A percentile compares a stretch with the other conserved stretches of the same genome.
phyloP scores from a whole-genome alignment of 352 stramenopile species.

The Phytophthora pistaciae region DNA sequence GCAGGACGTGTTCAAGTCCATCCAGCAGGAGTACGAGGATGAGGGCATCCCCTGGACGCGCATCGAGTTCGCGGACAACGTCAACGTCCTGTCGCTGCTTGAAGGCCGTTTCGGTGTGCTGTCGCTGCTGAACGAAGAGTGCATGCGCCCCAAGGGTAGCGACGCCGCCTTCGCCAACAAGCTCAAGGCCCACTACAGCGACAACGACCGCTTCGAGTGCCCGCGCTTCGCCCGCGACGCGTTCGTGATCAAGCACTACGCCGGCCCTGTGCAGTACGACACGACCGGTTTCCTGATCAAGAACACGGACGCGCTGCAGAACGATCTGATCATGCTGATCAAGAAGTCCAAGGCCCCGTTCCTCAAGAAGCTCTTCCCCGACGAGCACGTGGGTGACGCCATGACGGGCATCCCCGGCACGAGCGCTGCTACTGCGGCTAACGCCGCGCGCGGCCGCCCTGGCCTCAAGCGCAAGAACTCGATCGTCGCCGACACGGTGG shows the following conservation, averaged over 20 bases:
- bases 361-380: conserved; percentile 82
- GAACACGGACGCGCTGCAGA: conserved; percentile 96
- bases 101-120: conserved; percentile 91
- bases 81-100: conserved; percentile 91
- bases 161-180: conserved; percentile 91
- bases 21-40: conserved; percentile 96
- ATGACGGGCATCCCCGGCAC: conserved; percentile 52
- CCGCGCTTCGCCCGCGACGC: conserved; percentile 85
- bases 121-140: conserved; percentile 95
- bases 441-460: conserved; percentile 34
- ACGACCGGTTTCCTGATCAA: conserved; percentile 95
- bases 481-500: conserved; percentile 85
- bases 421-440: conserved; percentile 21
- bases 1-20: conserved; percentile 95
- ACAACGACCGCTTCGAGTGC: conserved; percentile 89
- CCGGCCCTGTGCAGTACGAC: conserved; percentile 96
- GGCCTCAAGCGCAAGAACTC: conserved; percentile 81
- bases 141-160: conserved; percentile 89
- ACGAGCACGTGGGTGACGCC: conserved; percentile 65
- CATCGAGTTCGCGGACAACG: conserved; percentile 94
- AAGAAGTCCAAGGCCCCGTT: conserved; percentile 77
- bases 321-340: conserved; percentile 91
- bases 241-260: conserved; percentile 97
- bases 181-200: conserved; percentile 88
- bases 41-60: conserved; percentile 94